Evolutionary conservation across 305 asterid genomes (phyloP), one percentile per base, ranked within the genome.

Genomic region (Petunia hybrid): DNA sequence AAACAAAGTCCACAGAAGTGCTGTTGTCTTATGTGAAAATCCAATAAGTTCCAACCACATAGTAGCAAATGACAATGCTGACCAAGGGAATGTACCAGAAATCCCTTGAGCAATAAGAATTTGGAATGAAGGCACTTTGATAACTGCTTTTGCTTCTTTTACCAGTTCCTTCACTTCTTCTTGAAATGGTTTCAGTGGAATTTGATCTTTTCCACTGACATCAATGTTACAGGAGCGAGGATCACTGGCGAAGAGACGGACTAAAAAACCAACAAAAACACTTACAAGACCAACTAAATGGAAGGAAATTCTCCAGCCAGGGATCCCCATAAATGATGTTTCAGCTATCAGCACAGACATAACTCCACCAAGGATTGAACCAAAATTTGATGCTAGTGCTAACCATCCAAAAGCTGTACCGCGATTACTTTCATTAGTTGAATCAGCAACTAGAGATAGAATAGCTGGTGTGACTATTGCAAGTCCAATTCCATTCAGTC

Each of bases 1-100:
- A 71, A 93, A 94, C 69, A 90, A 14, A 5, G 93, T 89, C 92
- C 88, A 87, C 5, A 94, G 86, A 1, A 84, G 63, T 0, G 97
- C 98, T 0, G 97, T 95, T 51, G 78, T 79, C 85, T 86, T 83
- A 83, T 93, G 98, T 36, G 97, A 90, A 85, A 95, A 95, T 2
- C 98, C 98, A 86, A 88, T 89, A 7, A 95, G 93, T 90, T 95
- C 98, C 41, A 95, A 85, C 97, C 98, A 95, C 97, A 91, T 91
- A 0, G 98, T 89, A 2, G 93, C 93, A 79, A 95, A 93, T 8
- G 97, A 87, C 31, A 93, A 87, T 43, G 97, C 73, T 0, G 97
- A 91, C 98, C 98, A 93, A 0, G 97, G 98, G 85, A 95, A 90
- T 5, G 97, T 90, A 1, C 98, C 98, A 0, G 95, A 87, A 8